Evolutionary conservation across 2,329 filamentous ascomycete genomes (phyloP).

Genomic region (Didymella segeticola): DNA sequence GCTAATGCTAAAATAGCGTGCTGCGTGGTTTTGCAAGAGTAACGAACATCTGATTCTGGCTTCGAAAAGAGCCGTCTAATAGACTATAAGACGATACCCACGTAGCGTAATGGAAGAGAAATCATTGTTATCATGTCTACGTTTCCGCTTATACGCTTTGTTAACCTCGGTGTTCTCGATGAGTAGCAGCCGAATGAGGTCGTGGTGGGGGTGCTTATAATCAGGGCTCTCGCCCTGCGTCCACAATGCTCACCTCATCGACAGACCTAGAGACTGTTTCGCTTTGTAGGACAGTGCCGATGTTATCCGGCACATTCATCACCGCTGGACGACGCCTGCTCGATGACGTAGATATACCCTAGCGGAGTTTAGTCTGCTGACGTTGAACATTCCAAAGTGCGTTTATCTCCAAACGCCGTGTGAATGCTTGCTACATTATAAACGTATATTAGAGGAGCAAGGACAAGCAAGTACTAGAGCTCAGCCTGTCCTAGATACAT

Average conservation of each 20-base stretch:
- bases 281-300: neutral
- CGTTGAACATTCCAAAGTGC: too few species aligned
- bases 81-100: slow-evolving; percentile 16
- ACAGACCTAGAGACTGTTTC: neutral
- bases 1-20: slow-evolving; percentile 1
- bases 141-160: neutral
- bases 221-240: neutral
- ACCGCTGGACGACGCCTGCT: neutral
- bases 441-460: neutral
- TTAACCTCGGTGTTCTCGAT: neutral
- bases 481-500: neutral
- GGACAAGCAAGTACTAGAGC: neutral
- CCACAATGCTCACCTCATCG: neutral
- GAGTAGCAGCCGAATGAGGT: neutral
- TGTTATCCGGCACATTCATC: neutral
- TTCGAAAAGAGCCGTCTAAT: slow-evolving; percentile 4
- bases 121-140: neutral
- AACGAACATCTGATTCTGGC: slow-evolving; percentile 3
- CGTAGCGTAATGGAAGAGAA: slow-evolving; percentile 15
- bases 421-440: neutral
- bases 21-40: neutral
- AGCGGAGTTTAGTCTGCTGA: neutral
- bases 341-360: neutral
- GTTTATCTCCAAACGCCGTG: neutral
- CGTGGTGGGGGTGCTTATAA: neutral